Base-by-base conservation (phyloP, 2,329 filamentous ascomycete species). In the Eurotiales sp. region DNA sequence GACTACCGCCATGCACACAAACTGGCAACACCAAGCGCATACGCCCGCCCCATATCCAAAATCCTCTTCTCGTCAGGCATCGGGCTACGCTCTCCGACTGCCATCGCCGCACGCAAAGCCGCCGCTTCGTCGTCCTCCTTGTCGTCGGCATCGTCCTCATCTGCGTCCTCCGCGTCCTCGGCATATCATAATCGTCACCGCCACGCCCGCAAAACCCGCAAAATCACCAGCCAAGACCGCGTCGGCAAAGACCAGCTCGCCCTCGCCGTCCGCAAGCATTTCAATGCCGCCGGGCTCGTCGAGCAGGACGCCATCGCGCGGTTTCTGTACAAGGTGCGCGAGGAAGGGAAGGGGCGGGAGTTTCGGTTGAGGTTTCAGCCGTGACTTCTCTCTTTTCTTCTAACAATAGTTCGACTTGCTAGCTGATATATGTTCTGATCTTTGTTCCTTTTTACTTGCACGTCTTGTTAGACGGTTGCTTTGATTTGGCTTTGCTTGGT, bases 251-350 rank as follows among this genome's bases (percentile, higher is more conserved):
- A 70, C 5, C 65, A 71, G 29, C 66, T 76, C 7, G 71, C 73
- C 19, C 60, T 64, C 17, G 64, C 71, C 0, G 72, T 76, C 22
- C 68, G 73, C 42, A 75, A 73, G 56, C 73, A 76, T 54, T 76
- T 76, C 49, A 76, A 76, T 55, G 72, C 68, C 43, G 70, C 71
- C 15, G 72, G 69, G 7, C 60, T 76, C 8, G 71, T 68, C 37
- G 73, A 76, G 59, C 72, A 73, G 50, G 73, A 76, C 55, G 70
- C 70, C 2, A 73, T 76, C 53, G 73, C 73, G n/a, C 60, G 69
- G 52, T 76, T 76, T 55, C 55, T 74, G 49, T 76, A 76, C 56
- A 74, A 74, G 39, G 72, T 75, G n/a, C 69, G 71, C n/a, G 71
- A 76, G 55, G 71, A 72, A 50, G 62, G 70, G 22, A 64, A 65